Base-by-base conservation (phyloP, 164 flowering plant species). In the Buxus sempervirens region DNA sequence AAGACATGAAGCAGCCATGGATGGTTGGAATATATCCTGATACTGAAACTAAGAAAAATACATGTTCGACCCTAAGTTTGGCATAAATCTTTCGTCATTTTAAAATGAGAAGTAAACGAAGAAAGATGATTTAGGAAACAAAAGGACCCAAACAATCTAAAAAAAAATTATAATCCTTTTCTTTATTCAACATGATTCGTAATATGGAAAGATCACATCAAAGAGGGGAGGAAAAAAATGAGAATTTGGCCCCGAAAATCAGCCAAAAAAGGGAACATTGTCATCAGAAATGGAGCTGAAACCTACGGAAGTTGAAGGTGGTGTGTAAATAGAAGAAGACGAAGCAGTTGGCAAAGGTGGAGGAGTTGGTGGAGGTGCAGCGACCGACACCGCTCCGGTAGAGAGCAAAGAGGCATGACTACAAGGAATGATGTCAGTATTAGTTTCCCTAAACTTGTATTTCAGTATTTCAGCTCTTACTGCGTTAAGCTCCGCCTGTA, bases 401-500 rank as follows among this genome's bases (percentile, higher is more conserved):
- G 83, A 64, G 27, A 77, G 72, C 68, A 85, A 71, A 70, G 81
- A 65, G 5, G 77, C 74, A 69, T 82, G 83, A 48, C 81, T 68
- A 32, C 83, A 56, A 16, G 79, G 68, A 27, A 78, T 65, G 48
- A 80, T 62, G 59, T 62, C 78, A 63, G 63, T 65, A 58, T 72
- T 80, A 54, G 83, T 84, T 74, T 91, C 97, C 54, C 85, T 79
- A 59, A 78, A 82, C 76, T 84, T 91, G 81, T 79, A 87, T 60
- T 79, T 90, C 20, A 88, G 64, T 60, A 94, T 90, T 73, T 91
- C 97, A 26, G 80, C 78, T 77, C 95, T 83, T 12, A 90, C 87
- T 14, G 86, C 83, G 66, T 86, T 79, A 16, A 94, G 90, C 73
- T 94, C 96, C 0, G 86, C 85, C 70, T 91, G 96, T 42, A 94